Evolutionary conservation across 768 basidiomycete genomes (phyloP).

Genomic region (Lentinula edodes): DNA sequence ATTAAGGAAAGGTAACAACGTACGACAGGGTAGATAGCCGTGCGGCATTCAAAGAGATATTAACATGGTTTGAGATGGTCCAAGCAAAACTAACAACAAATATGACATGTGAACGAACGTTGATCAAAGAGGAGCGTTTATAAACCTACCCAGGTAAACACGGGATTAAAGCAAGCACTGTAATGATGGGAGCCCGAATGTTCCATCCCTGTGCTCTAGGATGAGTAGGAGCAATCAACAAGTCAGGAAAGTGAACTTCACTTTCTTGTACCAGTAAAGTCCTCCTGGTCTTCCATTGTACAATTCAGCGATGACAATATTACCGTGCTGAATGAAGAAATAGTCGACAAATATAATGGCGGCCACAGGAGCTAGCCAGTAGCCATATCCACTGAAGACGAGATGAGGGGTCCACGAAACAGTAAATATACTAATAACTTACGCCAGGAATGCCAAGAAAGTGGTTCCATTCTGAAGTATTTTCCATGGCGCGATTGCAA

Average conservation of each 20-base stretch:
- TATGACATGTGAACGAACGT: background rate
- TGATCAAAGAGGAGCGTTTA: background rate
- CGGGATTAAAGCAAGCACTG: slow-evolving; percentile 7
- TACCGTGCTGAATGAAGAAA: slow-evolving; percentile 8
- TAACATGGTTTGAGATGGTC: slow-evolving; percentile 2
- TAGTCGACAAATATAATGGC: slow-evolving; percentile 10
- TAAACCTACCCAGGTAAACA: slow-evolving; percentile 8
- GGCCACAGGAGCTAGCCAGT: slow-evolving; percentile 10
- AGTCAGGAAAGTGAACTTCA: background rate
- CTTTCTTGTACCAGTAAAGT: slow-evolving; percentile 9
- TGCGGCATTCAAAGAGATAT: background rate
- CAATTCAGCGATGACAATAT: slow-evolving; percentile 4
- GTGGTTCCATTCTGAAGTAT: slow-evolving; percentile 8
- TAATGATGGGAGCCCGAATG: slow-evolving; percentile 8
- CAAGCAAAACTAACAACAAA: slow-evolving; percentile 1
- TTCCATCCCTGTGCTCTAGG: slow-evolving; percentile 6
- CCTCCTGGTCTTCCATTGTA: slow-evolving; percentile 5
- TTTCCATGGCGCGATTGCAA: slow-evolving; percentile 14
- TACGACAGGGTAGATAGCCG: slow-evolving; percentile 7
- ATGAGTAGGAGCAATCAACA: background rate
- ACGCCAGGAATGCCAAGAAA: slow-evolving; percentile 10
- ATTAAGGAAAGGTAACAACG: background rate
- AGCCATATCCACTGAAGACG: slow-evolving; percentile 7
- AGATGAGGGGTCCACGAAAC: background rate
- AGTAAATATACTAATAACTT: background rate